These are phyloP conservation scores for Nidula niveotomentosa DNA, from an alignment of 1,284 basidiomycete genomes.

Conservation along the genomic window DNA sequence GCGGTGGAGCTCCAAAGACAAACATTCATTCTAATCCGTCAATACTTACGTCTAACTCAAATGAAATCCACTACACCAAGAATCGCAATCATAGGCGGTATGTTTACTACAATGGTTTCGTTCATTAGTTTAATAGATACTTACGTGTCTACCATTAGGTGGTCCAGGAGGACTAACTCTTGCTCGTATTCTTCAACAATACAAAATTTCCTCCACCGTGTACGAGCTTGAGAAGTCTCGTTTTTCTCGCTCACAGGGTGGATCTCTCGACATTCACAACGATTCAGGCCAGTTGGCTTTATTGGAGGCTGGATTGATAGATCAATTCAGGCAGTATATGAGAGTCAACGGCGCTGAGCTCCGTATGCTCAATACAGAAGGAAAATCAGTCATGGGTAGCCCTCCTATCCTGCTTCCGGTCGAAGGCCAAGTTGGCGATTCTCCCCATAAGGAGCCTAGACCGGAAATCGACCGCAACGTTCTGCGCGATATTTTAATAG, in stretches of 20 bases:
- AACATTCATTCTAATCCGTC: no score
- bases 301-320: slow-evolving; percentile 23
- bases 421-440: slow-evolving; percentile 1
- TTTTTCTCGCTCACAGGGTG: slow-evolving; percentile 30
- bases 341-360: slow-evolving; percentile 21
- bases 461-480: slow-evolving; percentile 27
- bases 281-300: slow-evolving; percentile 31
- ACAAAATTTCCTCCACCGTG: slow-evolving; percentile 24
- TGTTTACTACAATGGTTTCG: background rate
- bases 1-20: no score
- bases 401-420: background rate
- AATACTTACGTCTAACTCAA: background rate
- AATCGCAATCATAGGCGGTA: slow-evolving; percentile 31
- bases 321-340: slow-evolving; percentile 22
- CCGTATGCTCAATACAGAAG: slow-evolving; percentile 22
- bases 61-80: background rate
- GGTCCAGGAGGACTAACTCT: no score
- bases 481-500: slow-evolving; percentile 14
- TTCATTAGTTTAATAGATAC: slow-evolving; percentile 13
- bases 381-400: slow-evolving; percentile 13
- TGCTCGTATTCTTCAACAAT: slow-evolving; percentile 29
- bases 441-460: slow-evolving; percentile 7
- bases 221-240: slow-evolving; percentile 32
- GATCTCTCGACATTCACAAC: slow-evolving; percentile 37
- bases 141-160: slow-evolving; percentile 22